Conservation (phyloP, 345 rosid species). For the Chamaenerion angustifolium region DNA sequence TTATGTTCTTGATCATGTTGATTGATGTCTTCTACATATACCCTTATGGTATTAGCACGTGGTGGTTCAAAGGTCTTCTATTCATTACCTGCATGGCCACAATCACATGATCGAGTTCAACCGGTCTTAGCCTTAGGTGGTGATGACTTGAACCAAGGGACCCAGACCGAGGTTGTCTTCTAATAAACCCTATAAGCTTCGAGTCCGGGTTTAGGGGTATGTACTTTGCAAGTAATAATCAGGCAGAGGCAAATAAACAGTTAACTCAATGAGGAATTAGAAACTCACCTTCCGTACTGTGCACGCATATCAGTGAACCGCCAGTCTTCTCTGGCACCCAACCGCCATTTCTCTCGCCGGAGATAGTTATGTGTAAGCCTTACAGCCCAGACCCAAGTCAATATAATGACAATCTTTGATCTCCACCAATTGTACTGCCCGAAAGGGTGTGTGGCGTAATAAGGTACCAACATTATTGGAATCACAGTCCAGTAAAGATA, state of each 20-base stretch:
- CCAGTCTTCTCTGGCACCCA: slow-evolving; percentile 98
- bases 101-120: slow-evolving; percentile 16
- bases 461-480: slow-evolving; percentile 68
- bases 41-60: slow-evolving; percentile 25
- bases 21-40: slow-evolving; percentile 46
- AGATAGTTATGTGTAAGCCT: slow-evolving; percentile 81
- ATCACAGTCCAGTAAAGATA: slow-evolving; percentile 92
- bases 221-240: too few relatives aligned
- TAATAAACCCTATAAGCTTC: slow-evolving; percentile 77
- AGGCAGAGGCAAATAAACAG: too few relatives aligned
- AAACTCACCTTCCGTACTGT: slow-evolving; percentile 66
- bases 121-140: slow-evolving; percentile 30
- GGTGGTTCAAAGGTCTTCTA: slow-evolving; percentile 86
- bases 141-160: slow-evolving; percentile 78
- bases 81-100: slow-evolving; percentile 43
- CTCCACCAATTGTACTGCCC: slow-evolving; percentile 47
- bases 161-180: slow-evolving; percentile 82
- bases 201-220: neutral
- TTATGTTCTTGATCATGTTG: slow-evolving; percentile 27
- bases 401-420: slow-evolving; percentile 38
- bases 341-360: slow-evolving; percentile 92
- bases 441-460: slow-evolving; percentile 62
- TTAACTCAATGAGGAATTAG: neutral
- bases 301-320: slow-evolving; percentile 67
- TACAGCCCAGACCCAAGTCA: slow-evolving; percentile 77